Percentiles rank a stretch among this genome's conserved stretches.
phyloP scores from a whole-genome alignment of 495 filamentous ascomycete genomes.

The Cladorrhinum samala region DNA sequence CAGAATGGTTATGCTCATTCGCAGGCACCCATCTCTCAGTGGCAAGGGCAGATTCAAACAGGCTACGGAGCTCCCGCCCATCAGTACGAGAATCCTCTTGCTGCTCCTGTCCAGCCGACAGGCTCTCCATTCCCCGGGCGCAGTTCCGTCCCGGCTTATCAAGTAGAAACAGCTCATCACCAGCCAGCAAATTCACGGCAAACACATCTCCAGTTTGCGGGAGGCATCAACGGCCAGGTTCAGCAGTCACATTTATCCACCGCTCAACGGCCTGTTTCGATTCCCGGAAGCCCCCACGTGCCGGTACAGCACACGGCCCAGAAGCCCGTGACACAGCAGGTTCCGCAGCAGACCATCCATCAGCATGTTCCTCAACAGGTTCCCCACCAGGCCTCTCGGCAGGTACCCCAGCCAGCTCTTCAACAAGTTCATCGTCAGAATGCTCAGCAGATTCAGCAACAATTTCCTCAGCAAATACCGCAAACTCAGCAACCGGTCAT shows the following conservation, averaged over 20 bases:
- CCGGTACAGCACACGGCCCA: slow-evolving; percentile 25
- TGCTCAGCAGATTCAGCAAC: no score
- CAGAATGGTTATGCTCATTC: slow-evolving; percentile 17
- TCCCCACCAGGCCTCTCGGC: not conserved
- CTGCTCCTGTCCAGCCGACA: slow-evolving; percentile 6
- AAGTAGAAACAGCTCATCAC: slow-evolving; percentile 10
- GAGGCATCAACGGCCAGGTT: slow-evolving; percentile 13
- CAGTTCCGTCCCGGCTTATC: slow-evolving; percentile 7
- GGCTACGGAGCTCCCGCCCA: slow-evolving; percentile 11
- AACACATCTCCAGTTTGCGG: slow-evolving; percentile 14
- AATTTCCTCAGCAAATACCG: not conserved
- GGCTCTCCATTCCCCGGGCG: slow-evolving; percentile 12
- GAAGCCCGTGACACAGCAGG: not conserved
- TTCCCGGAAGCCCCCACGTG: slow-evolving; percentile 11
- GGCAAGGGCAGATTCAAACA: slow-evolving; percentile 13
- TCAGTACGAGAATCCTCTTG: slow-evolving; percentile 24
- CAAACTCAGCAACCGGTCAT: slow-evolving; percentile 2
- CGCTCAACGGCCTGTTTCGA: slow-evolving; percentile 8
- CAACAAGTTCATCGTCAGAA: slow-evolving; percentile 2
- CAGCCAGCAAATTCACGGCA: slow-evolving; percentile 6
- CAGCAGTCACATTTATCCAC: slow-evolving; percentile 8
- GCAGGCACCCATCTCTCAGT: slow-evolving; percentile 15
- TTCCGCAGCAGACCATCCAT: not conserved
- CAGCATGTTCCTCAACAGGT: slow-evolving; percentile 1
- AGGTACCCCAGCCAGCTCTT: not conserved